Percentiles rank a stretch among this genome's conserved stretches.
Evolutionary conservation across 140 eudicot genomes (phyloP).

Genomic region (Ambrosia hybrid): DNA sequence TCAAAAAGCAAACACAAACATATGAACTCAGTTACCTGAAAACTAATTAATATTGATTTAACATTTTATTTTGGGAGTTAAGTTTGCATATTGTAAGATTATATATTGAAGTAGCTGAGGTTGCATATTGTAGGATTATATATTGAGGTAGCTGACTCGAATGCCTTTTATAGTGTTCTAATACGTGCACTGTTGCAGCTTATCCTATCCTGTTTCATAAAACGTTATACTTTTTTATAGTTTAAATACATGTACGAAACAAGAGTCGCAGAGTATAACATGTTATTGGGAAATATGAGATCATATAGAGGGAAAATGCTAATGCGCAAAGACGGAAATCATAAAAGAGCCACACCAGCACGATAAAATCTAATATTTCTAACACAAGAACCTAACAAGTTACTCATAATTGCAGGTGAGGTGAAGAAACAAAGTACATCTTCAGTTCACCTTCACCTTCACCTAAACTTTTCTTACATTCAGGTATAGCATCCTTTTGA

Average conservation of each 20-base stretch:
- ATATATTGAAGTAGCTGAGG: too few species aligned
- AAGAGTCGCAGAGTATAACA: background rate
- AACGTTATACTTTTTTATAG: background rate
- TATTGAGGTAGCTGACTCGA: background rate
- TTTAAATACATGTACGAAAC: background rate
- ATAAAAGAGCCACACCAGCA: background rate
- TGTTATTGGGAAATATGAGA: slow-evolving; percentile 8
- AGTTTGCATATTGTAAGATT: too few species aligned
- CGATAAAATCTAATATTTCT: background rate
- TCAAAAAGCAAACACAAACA: too few species aligned
- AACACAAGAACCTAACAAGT: background rate
- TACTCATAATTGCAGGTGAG: slow-evolving; percentile 50
- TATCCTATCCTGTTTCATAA: background rate
- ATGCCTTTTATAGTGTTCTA: background rate
- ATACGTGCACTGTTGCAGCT: background rate
- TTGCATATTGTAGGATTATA: background rate
- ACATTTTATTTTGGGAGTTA: too few species aligned
- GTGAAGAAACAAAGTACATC: slow-evolving; percentile 71
- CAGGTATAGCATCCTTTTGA: too few species aligned
- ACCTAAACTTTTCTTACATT: too few species aligned
- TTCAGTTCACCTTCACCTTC: slow-evolving; percentile 65
- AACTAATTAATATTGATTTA: too few species aligned
- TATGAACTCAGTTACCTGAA: too few species aligned
- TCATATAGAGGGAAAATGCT: background rate
- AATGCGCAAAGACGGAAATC: background rate